Evolutionary conservation across 2,329 filamentous ascomycete species (phyloP).

Genomic region (Cucurbitaria berberidis): DNA sequence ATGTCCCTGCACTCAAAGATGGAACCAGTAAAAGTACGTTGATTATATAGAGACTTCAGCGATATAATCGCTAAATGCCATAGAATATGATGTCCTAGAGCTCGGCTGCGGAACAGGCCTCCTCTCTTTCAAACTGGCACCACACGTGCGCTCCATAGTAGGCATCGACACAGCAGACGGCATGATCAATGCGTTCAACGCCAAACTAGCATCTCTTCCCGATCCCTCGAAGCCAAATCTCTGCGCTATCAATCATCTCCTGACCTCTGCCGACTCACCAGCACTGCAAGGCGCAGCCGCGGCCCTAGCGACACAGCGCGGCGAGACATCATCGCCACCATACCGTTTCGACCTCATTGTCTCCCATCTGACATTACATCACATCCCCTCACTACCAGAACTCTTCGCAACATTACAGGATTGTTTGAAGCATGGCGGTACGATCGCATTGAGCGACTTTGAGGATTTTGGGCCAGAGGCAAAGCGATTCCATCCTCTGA

Average conservation of each 20-base stretch:
- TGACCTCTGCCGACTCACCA: constrained; percentile 58
- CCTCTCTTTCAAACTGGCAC: constrained; percentile 58
- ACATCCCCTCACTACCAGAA: constrained; percentile 55
- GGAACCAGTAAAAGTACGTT: constrained; percentile 35
- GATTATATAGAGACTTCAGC: neutral
- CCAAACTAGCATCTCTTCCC: constrained; percentile 50
- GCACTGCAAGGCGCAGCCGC: constrained; percentile 37
- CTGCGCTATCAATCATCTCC: constrained; percentile 53
- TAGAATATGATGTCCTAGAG: constrained; percentile 57
- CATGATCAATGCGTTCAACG: constrained; percentile 60
- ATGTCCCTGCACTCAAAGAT: constrained; percentile 45
- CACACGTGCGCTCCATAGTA: constrained; percentile 55
- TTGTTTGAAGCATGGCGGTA: constrained; percentile 57
- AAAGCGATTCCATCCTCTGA: constrained; percentile 59
- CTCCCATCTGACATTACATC: constrained; percentile 63
- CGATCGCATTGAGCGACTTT: constrained; percentile 63
- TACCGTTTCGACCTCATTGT: constrained; percentile 59
- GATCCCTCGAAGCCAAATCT: constrained; percentile 49
- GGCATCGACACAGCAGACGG: constrained; percentile 62
- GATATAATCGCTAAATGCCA: neutral
- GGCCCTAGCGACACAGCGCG: constrained; percentile 44
- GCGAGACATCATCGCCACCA: constrained; percentile 28
- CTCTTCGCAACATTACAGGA: constrained; percentile 56
- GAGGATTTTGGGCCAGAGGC: constrained; percentile 63
- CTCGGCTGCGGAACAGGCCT: constrained; percentile 65